Percentiles rank a stretch among this genome's conserved stretches.
These are phyloP conservation scores for Microcyclospora pomicola DNA, from an alignment of 2,329 filamentous ascomycete genomes.

Conservation along the genomic window DNA sequence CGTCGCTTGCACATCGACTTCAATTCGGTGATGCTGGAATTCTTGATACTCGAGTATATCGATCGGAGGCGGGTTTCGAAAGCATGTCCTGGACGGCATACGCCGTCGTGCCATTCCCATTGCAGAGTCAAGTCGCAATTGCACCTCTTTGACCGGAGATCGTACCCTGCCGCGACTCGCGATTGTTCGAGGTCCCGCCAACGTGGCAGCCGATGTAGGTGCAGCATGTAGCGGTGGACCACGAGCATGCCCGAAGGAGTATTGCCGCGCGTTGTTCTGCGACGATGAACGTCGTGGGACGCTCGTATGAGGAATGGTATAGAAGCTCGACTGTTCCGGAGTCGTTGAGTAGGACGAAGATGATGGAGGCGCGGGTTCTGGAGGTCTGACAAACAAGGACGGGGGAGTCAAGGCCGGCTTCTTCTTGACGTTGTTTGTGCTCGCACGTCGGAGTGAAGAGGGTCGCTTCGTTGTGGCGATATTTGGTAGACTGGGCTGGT, in stretches of 20 bases:
- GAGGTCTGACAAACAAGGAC: not conserved
- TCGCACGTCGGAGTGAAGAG: not conserved
- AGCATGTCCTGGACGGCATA: slow-evolving; percentile 35
- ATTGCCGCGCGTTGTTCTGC: slow-evolving; percentile 10
- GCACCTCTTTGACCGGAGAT: slow-evolving; percentile 35
- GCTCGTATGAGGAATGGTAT: slow-evolving; percentile 31
- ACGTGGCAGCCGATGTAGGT: not conserved
- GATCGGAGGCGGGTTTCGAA: slow-evolving; percentile 31
- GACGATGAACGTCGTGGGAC: slow-evolving; percentile 36
- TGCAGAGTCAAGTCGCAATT: slow-evolving; percentile 28
- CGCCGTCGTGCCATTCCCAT: slow-evolving; percentile 30
- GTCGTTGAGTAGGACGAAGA: slow-evolving; percentile 22
- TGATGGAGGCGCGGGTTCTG: not conserved
- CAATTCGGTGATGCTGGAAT: slow-evolving; percentile 35
- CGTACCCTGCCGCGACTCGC: slow-evolving; percentile 32
- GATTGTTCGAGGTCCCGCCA: slow-evolving; percentile 22
- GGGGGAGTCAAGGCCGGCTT: slow-evolving; percentile 9
- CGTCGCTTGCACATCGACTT: slow-evolving; percentile 35
- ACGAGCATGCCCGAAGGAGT: too few relatives aligned
- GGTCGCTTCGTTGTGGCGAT: not conserved
- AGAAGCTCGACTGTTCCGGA: slow-evolving; percentile 30
- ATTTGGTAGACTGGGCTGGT: not conserved
- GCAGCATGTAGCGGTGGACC: not conserved
- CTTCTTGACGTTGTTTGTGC: slow-evolving; percentile 11
- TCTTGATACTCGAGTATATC: slow-evolving; percentile 38